Evolutionary conservation across 2,329 filamentous ascomycete species (phyloP), one percentile per base, ranked within the genome.

Genomic region (Akanthomyces lecanii): DNA sequence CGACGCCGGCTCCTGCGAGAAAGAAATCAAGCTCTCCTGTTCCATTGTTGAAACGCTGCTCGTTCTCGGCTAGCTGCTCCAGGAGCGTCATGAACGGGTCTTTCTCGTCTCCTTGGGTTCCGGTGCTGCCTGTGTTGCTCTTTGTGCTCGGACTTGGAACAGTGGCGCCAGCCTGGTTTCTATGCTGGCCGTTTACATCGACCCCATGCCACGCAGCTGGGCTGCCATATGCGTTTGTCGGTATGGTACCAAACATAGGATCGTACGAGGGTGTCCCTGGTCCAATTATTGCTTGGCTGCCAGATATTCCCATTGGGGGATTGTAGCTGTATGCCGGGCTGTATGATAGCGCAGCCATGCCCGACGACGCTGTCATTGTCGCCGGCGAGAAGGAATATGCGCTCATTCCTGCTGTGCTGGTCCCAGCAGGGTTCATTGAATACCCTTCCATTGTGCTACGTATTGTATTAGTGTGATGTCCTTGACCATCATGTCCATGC

Each of bases 31-130:
- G 77, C 71, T 94, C 90, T 14, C 88, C 89, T 11, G 87, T 84
- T 0, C 88, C 89, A 58, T 84, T 79, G 48, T 81, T 80, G 60
- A 75, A 71, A 25, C 73, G 72, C 61, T 89, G 84, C 74, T 94
- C 90, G 69, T 91, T 92, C 74, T 95, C 90, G 0, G 90, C 91
- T 64, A 95, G 80, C 75, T 95, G 90, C 72, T 95, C 91, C 42
- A 95, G 77, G 48, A 95, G 76, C 65, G 85, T 90, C 47, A 95
- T 75, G 71, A 96, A 95, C 0, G 91, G 90, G 70, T 95, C 91
- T 68, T 90, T 92, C 67, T 94, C 90, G 23, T 87, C 82, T 2
- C 78, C 79, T 3, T 77, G 72, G 0, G 80, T 81, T 2, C 77
- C 80, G 0, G 79, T 79, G 63, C 81, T 82, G 11, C 78, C 81